Percentiles rank a stretch among this genome's conserved stretches.
Conservation (phyloP, 1,284 basidiomycete species). For the Cystobasidium pallidum region DNA sequence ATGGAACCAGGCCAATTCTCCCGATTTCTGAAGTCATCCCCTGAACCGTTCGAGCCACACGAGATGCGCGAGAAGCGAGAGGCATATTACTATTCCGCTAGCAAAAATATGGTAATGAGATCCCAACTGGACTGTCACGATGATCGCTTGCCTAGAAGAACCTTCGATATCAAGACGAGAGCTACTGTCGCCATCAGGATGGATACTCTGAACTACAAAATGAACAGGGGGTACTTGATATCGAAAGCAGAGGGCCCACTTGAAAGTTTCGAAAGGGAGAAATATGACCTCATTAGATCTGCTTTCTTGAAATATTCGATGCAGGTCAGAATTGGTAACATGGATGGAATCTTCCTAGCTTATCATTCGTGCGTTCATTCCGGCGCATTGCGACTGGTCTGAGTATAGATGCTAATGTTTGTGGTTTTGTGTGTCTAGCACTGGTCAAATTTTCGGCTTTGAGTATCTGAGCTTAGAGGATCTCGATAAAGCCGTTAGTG, state of each 20-base stretch:
- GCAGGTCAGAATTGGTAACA: constrained; percentile 93
- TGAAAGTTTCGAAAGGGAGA: constrained; percentile 77
- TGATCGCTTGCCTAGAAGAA: constrained; percentile 75
- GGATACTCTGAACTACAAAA: constrained; percentile 82
- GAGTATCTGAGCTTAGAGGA: constrained; percentile 87
- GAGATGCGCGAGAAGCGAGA: constrained; percentile 59
- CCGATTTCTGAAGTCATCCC: constrained; percentile 63
- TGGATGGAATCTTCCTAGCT: constrained; percentile 95
- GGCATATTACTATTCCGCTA: constrained; percentile 80
- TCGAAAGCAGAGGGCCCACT: constrained; percentile 64
- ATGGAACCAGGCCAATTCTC: constrained; percentile 68
- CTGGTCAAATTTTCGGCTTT: constrained; percentile 85
- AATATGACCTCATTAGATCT: constrained; percentile 87
- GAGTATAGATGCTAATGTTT: background rate
- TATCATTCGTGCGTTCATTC: constrained; percentile 65
- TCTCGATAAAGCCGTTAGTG: constrained; percentile 83
- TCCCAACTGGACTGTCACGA: constrained; percentile 93
- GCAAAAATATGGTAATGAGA: constrained; percentile 80
- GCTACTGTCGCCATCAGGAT: constrained; percentile 81
- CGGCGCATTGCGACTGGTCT: background rate
- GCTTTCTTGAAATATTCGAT: constrained; percentile 97
- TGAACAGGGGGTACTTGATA: constrained; percentile 69
- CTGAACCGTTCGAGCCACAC: constrained; percentile 55
- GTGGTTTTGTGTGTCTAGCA: constrained; percentile 62
- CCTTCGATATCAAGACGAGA: constrained; percentile 96